Percentiles rank a stretch among this genome's conserved stretches.
These are phyloP conservation scores for Aspergillaceae sp. DNA, from an alignment of 2,329 filamentous ascomycete species.

Conservation along the genomic window DNA sequence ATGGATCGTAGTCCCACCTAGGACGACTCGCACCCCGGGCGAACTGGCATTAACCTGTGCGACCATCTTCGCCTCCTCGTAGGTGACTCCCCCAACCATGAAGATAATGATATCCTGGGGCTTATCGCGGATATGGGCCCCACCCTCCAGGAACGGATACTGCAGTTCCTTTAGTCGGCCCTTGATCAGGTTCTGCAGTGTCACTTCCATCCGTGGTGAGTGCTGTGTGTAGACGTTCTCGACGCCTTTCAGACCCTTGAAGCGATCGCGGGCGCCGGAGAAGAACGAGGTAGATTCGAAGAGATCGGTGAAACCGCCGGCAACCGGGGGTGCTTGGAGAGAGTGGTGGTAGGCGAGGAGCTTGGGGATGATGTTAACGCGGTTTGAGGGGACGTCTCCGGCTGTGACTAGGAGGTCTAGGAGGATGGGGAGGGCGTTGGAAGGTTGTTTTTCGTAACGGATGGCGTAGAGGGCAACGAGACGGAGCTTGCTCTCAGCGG, in stretches of 20 bases:
- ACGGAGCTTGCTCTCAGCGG: conserved; percentile 73
- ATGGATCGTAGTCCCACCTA: conserved; percentile 80
- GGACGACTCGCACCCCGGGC: conserved; percentile 77
- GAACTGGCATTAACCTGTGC: conserved; percentile 89
- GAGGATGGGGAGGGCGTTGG: conserved; percentile 73
- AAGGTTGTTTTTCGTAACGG: conserved; percentile 79
- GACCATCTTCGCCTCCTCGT: conserved; percentile 93
- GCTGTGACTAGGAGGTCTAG: conserved; percentile 78
- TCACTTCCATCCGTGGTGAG: conserved; percentile 76
- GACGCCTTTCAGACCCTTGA: conserved; percentile 92
- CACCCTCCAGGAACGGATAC: conserved; percentile 89
- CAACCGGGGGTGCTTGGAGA: conserved; percentile 66
- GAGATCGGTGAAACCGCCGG: conserved; percentile 75
- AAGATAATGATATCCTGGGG: conserved; percentile 95
- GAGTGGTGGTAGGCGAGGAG: conserved; percentile 80
- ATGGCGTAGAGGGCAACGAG: conserved; percentile 91
- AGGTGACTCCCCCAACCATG: conserved; percentile 86
- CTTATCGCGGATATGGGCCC: conserved; percentile 80
- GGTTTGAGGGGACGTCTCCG: conserved; percentile 66
- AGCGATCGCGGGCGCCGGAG: conserved; percentile 72
- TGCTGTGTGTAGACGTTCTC: conserved; percentile 99
- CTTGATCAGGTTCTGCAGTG: conserved; percentile 87
- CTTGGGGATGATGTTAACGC: conserved; percentile 71
- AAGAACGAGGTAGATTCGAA: conserved; percentile 91
- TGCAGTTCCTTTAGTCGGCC: conserved; percentile 76